Conservation (phyloP, 768 basidiomycete genomes). For the Suillus decipiens region DNA sequence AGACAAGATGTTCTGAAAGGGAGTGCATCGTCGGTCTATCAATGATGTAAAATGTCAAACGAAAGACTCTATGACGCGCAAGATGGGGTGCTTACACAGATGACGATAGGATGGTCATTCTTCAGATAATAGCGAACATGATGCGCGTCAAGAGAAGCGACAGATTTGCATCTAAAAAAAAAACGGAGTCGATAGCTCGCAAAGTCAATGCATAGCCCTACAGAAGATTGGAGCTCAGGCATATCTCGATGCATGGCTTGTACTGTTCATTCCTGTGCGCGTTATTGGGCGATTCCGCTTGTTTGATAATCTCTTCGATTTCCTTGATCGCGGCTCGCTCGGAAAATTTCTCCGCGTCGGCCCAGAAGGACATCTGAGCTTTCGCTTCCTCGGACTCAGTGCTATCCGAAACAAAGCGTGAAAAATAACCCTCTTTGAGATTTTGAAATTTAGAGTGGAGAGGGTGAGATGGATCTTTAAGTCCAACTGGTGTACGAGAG, state of each 20-base stretch:
- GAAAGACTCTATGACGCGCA: conserved; percentile 4
- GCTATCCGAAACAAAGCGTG: conserved; percentile 22
- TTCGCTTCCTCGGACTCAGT: conserved; percentile 17
- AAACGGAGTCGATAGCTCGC: no score
- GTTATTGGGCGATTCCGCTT: background rate
- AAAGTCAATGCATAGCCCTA: no score
- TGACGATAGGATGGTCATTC: no score
- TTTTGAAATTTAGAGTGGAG: conserved; percentile 27
- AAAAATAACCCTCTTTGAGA: conserved; percentile 27
- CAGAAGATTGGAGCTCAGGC: background rate
- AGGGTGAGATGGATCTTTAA: conserved; percentile 21
- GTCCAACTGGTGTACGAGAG: conserved; percentile 6
- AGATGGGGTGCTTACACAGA: background rate
- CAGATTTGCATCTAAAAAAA: no score
- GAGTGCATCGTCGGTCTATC: conserved; percentile 79
- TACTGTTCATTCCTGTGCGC: background rate
- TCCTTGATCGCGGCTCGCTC: background rate
- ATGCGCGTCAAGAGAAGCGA: no score
- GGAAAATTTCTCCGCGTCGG: background rate
- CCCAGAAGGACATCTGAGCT: conserved; percentile 2
- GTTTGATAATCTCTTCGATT: background rate
- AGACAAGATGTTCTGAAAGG: conserved; percentile 71
- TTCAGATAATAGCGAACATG: no score
- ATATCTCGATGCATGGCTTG: background rate
- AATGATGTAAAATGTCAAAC: background rate